Evolutionary conservation across 345 rosid genomes (phyloP).

Genomic region (Citrus inodora): DNA sequence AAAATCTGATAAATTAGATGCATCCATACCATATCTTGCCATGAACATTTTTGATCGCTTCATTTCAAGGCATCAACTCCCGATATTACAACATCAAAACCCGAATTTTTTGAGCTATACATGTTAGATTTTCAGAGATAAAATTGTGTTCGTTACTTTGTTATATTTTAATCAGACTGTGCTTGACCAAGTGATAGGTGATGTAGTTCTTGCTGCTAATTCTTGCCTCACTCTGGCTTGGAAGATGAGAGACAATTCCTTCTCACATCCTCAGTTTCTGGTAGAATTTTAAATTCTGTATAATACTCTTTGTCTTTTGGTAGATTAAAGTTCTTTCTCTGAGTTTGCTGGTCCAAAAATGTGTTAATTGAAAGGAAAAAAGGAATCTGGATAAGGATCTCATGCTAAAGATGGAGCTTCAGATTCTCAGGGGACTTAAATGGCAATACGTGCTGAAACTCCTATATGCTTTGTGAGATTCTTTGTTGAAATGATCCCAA

Average conservation of each 20-base stretch:
- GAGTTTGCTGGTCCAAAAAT: not conserved
- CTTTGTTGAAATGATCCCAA: not conserved
- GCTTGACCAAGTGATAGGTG: not conserved
- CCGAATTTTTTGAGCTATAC: not conserved
- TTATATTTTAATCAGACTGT: not conserved
- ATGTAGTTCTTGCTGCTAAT: not conserved
- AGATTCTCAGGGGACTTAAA: not conserved
- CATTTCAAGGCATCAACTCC: slow-evolving; percentile 7
- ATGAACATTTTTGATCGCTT: not conserved
- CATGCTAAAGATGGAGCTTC: not conserved
- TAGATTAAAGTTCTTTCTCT: not conserved
- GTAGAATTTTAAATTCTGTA: not conserved
- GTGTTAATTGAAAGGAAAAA: not conserved
- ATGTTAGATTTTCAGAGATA: not conserved
- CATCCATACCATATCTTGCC: not conserved
- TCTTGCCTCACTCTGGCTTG: not conserved
- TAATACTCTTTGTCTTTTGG: not conserved
- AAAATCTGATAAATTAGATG: not conserved
- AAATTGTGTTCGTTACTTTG: too few relatives aligned
- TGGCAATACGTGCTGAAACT: not conserved
- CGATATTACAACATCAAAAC: not conserved
- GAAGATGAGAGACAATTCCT: not conserved
- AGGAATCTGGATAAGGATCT: not conserved
- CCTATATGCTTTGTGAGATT: not conserved
- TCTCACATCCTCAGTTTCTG: not conserved